These are phyloP conservation scores for Spergularia azorica DNA, from an alignment of 179 eudicot genomes.

Conservation along the genomic window DNA sequence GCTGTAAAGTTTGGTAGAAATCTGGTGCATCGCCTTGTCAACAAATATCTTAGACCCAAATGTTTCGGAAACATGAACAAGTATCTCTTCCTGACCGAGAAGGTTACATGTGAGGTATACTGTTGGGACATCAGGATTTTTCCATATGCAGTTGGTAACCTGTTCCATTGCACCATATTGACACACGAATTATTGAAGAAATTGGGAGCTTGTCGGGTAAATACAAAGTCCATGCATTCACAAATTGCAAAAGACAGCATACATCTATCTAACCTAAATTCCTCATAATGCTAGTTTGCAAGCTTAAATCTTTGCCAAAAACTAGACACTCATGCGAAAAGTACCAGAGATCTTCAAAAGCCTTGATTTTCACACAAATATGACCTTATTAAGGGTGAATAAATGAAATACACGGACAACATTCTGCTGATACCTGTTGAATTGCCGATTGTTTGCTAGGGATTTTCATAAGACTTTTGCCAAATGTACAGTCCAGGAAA, in stretches of 20 bases:
- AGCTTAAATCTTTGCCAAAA: neutral
- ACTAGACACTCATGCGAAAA: too few relatives aligned
- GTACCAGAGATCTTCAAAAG: neutral
- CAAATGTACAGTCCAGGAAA: constrained; percentile 90
- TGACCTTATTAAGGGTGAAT: constrained; percentile 1
- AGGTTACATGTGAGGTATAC: constrained; percentile 82
- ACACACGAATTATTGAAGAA: neutral
- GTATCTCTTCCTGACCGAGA: constrained; percentile 88
- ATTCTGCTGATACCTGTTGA: constrained; percentile 56
- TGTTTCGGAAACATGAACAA: constrained; percentile 59
- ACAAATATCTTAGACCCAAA: constrained; percentile 82
- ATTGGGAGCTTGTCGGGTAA: neutral
- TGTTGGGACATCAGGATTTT: constrained; percentile 61
- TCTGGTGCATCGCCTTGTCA: constrained; percentile 59
- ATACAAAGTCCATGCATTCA: neutral
- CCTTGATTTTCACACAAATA: too few relatives aligned
- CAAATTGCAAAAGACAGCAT: too few relatives aligned
- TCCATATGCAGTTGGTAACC: constrained; percentile 89
- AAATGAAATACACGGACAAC: neutral
- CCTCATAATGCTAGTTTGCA: too few relatives aligned
- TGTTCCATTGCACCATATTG: constrained; percentile 36
- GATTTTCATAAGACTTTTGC: constrained; percentile 53
- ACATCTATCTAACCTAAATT: too few relatives aligned
- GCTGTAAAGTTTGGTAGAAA: constrained; percentile 50
- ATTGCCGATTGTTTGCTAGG: constrained; percentile 79